These are phyloP conservation scores for Ephemerocybe angulata DNA, from an alignment of 768 basidiomycete species.

Conservation along the genomic window DNA sequence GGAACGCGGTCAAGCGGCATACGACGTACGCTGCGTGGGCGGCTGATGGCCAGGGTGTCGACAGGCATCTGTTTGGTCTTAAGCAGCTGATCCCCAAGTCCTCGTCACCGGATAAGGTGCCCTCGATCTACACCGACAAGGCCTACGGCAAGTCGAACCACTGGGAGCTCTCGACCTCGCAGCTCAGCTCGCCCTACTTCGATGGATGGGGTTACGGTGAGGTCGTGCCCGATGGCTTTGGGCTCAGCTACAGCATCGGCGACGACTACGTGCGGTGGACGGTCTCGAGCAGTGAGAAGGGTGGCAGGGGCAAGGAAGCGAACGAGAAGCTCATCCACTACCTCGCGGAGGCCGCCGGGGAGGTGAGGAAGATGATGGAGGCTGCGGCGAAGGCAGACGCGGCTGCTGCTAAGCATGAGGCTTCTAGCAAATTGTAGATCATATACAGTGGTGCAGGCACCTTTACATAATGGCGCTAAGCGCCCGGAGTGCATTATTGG, in stretches of 20 bases:
- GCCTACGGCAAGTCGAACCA: constrained; percentile 69
- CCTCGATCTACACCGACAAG: constrained; percentile 70
- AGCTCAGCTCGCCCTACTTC: constrained; percentile 75
- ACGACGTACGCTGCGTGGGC: constrained; percentile 87
- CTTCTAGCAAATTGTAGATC: background rate
- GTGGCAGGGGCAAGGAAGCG: constrained; percentile 38
- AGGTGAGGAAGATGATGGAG: constrained; percentile 74
- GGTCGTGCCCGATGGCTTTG: constrained; percentile 92
- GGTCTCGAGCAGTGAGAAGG: constrained; percentile 55
- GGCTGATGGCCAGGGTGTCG: constrained; percentile 91
- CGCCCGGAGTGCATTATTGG: no score
- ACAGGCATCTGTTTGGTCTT: constrained; percentile 92
- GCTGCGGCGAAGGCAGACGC: constrained; percentile 44
- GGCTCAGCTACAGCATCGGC: constrained; percentile 86
- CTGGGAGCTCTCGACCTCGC: constrained; percentile 93
- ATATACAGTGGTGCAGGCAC: no score
- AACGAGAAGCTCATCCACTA: constrained; percentile 61
- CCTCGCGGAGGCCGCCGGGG: constrained; percentile 76
- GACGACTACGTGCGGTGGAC: constrained; percentile 86
- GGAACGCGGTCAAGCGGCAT: constrained; percentile 75
- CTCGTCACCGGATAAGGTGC: constrained; percentile 53
- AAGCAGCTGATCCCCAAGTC: constrained; percentile 56
- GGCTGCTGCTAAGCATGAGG: constrained; percentile 13
- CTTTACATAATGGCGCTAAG: no score
- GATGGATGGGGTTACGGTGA: constrained; percentile 98